These are phyloP conservation scores for Ettlia oleoabundans DNA, from an alignment of 139 green algal genomes.

Conservation along the genomic window DNA sequence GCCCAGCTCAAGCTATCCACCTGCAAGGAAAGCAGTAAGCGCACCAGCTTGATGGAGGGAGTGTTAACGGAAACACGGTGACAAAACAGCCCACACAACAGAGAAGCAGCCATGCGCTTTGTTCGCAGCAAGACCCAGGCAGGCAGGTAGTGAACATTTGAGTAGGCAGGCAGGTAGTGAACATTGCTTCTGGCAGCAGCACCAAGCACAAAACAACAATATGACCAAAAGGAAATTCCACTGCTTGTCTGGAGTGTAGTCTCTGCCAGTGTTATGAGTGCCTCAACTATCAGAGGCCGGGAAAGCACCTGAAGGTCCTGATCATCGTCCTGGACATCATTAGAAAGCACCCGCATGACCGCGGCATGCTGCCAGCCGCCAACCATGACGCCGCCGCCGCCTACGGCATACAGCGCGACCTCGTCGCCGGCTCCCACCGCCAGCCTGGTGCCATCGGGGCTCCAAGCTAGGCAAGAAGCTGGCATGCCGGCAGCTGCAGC, in stretches of 20 bases:
- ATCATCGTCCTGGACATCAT: constrained; percentile 8
- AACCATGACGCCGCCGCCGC: not conserved
- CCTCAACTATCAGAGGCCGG: not conserved
- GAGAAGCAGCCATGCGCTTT: too few species aligned
- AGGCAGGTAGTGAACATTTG: not conserved
- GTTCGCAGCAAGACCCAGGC: too few species aligned
- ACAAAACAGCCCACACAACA: too few species aligned
- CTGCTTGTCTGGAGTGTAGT: too few species aligned
- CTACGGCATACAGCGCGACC: constrained; percentile 1
- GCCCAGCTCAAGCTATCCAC: constrained; percentile 38
- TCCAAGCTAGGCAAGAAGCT: constrained; percentile 27
- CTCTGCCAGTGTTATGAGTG: too few species aligned
- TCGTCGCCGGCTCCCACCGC: constrained; percentile 25
- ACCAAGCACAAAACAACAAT: not conserved
- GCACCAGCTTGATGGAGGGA: not conserved
- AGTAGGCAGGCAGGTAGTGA: not conserved
- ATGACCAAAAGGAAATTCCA: too few species aligned
- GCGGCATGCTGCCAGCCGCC: not conserved
- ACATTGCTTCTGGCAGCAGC: not conserved
- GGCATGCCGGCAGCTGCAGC: not conserved
- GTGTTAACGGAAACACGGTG: too few species aligned
- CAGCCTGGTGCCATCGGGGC: constrained; percentile 35
- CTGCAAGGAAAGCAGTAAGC: not conserved
- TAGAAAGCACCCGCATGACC: not conserved
- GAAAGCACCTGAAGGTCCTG: not conserved